A percentile compares a stretch with the other conserved stretches of the same genome.
These are phyloP conservation scores for Carex pumila DNA, from an alignment of 176 grass and related monocot genomes.

Conservation along the genomic window DNA sequence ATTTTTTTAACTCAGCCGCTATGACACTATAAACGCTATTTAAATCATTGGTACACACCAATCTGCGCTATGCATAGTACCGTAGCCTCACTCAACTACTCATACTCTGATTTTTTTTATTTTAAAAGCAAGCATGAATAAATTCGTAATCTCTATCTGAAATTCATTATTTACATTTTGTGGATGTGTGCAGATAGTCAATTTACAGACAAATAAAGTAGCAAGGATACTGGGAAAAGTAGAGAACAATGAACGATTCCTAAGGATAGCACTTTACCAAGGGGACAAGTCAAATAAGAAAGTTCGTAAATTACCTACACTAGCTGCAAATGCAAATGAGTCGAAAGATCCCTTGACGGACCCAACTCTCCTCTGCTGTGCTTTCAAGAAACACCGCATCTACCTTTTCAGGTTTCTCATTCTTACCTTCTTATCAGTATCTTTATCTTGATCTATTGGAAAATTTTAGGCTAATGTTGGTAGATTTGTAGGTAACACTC, in stretches of 20 bases:
- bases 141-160: not conserved
- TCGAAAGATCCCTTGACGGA: conserved; percentile 82
- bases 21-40: too few species aligned
- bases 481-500: not conserved
- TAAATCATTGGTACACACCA: too few species aligned
- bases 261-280: conserved; percentile 96
- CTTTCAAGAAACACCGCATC: conserved; percentile 97
- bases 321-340: conserved; percentile 82
- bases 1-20: too few species aligned
- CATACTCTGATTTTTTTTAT: not conserved
- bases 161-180: conserved; percentile 10
- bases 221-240: conserved; percentile 86
- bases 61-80: too few species aligned
- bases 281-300: conserved; percentile 95
- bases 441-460: not conserved
- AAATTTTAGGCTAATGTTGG: not conserved
- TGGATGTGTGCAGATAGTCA: conserved; percentile 45
- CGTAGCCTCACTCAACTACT: too few species aligned
- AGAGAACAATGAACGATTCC: conserved; percentile 92
- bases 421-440: not conserved
- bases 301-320: conserved; percentile 78
- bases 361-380: conserved; percentile 83
- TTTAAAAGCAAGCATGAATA: not conserved
- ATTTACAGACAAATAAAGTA: conserved; percentile 98
- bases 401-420: conserved; percentile 72